Evolutionary conservation across 306 rosid genomes (phyloP).

Genomic region (Medicago arabica): DNA sequence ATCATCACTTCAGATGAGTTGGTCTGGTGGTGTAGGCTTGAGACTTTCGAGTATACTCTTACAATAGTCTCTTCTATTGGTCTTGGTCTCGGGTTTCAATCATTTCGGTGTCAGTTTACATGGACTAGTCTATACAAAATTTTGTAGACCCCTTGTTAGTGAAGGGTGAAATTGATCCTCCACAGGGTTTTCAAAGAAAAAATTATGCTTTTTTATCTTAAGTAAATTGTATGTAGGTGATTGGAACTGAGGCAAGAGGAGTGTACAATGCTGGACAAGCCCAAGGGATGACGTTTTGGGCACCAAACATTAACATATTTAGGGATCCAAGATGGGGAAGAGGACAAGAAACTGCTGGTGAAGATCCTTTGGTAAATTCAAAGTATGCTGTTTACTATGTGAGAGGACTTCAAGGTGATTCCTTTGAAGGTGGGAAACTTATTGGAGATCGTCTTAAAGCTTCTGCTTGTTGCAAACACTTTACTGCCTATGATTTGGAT

Average conservation of each 20-base stretch:
- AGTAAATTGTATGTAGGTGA: constrained; percentile 41
- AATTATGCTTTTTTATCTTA: too few species aligned
- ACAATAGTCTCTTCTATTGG: too few species aligned
- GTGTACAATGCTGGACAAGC: constrained; percentile 86
- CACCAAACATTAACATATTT: constrained; percentile 89
- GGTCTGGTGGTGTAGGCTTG: too few species aligned
- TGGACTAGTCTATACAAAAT: too few species aligned
- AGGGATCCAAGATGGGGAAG: constrained; percentile 99
- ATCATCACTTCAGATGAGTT: too few species aligned
- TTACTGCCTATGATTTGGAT: constrained; percentile 91
- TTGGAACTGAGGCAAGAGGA: constrained; percentile 81
- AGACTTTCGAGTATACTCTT: too few species aligned
- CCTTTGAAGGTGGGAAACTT: constrained; percentile 57
- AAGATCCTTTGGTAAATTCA: constrained; percentile 74
- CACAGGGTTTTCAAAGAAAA: too few species aligned
- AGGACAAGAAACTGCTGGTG: constrained; percentile 97
- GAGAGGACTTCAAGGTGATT: constrained; percentile 87
- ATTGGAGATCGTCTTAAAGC: constrained; percentile 61
- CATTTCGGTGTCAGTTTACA: too few species aligned
- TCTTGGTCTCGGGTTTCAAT: too few species aligned
- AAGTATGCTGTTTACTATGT: constrained; percentile 70
- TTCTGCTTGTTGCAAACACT: constrained; percentile 96
- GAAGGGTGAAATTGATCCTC: too few species aligned
- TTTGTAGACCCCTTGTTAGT: too few species aligned
- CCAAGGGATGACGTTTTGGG: constrained; percentile 89